Evolutionary conservation across 208 protist species (phyloP).

Genomic region (Novymonas esmeraldas): DNA sequence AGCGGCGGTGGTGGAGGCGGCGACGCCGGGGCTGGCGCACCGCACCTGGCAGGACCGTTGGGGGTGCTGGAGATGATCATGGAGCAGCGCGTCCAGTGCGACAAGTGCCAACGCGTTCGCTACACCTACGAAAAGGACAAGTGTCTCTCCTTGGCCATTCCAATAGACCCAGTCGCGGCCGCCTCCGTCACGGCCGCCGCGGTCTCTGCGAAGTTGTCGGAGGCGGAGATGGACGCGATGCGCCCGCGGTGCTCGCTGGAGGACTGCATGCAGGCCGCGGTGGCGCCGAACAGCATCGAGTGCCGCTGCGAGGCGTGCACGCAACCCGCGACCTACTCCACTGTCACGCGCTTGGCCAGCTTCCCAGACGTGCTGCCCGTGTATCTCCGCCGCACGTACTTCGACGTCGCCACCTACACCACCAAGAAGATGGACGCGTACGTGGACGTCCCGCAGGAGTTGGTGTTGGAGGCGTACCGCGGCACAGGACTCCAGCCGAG

Average conservation of each 20-base stretch:
- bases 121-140: conserved; percentile 88
- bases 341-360: conserved; percentile 55
- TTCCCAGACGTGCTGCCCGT: conserved; percentile 91
- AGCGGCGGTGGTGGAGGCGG: background rate
- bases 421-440: conserved; percentile 91
- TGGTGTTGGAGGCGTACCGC: conserved; percentile 67
- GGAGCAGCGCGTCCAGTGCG: conserved; percentile 92
- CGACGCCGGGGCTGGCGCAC: background rate
- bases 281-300: conserved; percentile 46
- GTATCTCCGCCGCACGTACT: conserved; percentile 82
- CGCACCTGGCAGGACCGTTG: conserved; percentile 34
- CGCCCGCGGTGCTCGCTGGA: conserved; percentile 67
- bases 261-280: conserved; percentile 54
- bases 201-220: conserved; percentile 33
- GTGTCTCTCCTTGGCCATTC: conserved; percentile 89
- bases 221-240: conserved; percentile 54
- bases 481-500: conserved; percentile 50
- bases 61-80: conserved; percentile 79
- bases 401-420: conserved; percentile 64
- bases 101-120: conserved; percentile 76
- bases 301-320: conserved; percentile 76
- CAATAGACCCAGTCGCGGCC: conserved; percentile 54
- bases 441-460: conserved; percentile 76
- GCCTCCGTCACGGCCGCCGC: conserved; percentile 39
- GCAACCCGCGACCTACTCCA: conserved; percentile 49